Conservation (phyloP, 2,329 filamentous ascomycete species). For the Cladophialophora chaetospira region DNA sequence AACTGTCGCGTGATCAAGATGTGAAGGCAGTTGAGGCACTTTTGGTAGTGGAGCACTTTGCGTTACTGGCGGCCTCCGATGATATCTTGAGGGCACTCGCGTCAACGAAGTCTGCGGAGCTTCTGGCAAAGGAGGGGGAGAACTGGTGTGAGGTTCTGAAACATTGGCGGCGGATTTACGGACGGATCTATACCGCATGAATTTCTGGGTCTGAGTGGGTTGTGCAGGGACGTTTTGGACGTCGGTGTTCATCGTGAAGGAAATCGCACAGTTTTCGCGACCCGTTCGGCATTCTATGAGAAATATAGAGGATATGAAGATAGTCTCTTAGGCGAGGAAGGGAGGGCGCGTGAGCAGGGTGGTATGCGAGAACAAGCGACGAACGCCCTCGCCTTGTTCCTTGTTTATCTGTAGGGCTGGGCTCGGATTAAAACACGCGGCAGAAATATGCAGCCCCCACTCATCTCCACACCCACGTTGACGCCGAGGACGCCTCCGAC, state of each 20-base stretch:
- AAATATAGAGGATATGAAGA: not conserved
- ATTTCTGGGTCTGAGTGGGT: constrained; percentile 41
- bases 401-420: constrained; percentile 4
- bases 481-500: too few relatives aligned
- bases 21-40: not conserved
- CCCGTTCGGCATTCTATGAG: not conserved
- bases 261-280: not conserved
- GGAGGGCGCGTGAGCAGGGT: not conserved
- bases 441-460: not conserved
- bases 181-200: constrained; percentile 62
- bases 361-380: constrained; percentile 10
- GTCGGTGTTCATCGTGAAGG: constrained; percentile 12
- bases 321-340: not conserved
- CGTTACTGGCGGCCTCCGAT: constrained; percentile 10
- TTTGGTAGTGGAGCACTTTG: not conserved
- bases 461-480: not conserved
- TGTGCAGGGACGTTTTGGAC: not conserved
- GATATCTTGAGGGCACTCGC: constrained; percentile 26
- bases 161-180: constrained; percentile 44
- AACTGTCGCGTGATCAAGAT: not conserved
- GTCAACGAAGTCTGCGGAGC: constrained; percentile 14
- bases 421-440: not conserved
- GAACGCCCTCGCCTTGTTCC: too few relatives aligned
- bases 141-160: not conserved
- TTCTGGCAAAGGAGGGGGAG: constrained; percentile 16